These are phyloP conservation scores for Aleurites moluccanus DNA, from an alignment of 441 rosid genomes.

Conservation along the genomic window DNA sequence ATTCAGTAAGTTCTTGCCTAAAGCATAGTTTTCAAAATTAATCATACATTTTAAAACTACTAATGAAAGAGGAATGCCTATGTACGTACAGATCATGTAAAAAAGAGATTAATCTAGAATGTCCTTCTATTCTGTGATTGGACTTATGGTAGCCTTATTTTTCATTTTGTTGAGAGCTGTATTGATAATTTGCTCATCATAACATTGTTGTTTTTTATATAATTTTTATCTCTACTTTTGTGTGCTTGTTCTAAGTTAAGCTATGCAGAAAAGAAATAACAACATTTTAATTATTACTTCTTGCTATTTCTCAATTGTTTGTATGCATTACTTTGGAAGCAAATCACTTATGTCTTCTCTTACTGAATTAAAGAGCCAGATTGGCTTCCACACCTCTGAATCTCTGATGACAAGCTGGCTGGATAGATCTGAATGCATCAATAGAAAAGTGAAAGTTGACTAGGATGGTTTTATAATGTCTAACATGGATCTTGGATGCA, in stretches of 20 bases:
- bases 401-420: not conserved
- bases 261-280: not conserved
- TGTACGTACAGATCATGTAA: not conserved
- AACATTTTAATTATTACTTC: not conserved
- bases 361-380: not conserved
- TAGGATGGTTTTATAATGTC: not conserved
- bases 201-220: not conserved
- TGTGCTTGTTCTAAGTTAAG: not conserved
- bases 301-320: not conserved
- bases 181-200: not conserved
- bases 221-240: not conserved
- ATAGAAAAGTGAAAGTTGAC: not conserved
- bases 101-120: not conserved
- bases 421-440: not conserved
- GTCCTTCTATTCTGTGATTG: not conserved
- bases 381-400: not conserved
- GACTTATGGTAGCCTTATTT: not conserved
- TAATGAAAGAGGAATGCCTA: not conserved
- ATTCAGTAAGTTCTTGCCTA: constrained; percentile 51
- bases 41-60: not conserved
- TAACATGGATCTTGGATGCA: constrained; percentile 1
- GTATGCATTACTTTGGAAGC: too few species aligned
- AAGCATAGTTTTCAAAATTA: not conserved
- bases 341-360: not conserved
- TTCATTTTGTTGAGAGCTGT: not conserved